Conservation (phyloP, 2,329 filamentous ascomycete species). For the Eutypa lata region DNA sequence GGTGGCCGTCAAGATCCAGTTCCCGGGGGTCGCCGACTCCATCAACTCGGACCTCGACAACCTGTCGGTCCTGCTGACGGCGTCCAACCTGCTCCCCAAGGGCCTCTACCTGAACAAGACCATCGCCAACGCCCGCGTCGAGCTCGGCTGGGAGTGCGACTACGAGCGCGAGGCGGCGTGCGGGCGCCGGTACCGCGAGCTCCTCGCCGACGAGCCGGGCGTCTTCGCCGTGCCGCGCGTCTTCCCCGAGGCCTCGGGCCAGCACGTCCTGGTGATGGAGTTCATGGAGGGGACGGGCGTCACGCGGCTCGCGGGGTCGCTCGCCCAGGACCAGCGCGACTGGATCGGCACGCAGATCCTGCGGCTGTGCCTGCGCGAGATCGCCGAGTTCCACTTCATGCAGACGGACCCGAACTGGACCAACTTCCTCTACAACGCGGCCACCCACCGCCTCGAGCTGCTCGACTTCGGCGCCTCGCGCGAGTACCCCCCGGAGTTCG, state of each 20-base stretch:
- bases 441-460: conserved; percentile 72
- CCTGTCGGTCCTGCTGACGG: conserved; percentile 82
- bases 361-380: conserved; percentile 86
- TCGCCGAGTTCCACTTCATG: conserved; percentile 95
- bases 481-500: conserved; percentile 78
- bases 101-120: conserved; percentile 95
- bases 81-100: conserved; percentile 83
- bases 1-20: conserved; percentile 96
- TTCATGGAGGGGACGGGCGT: conserved; percentile 84
- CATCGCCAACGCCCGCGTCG: conserved; percentile 87
- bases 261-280: conserved; percentile 88
- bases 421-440: conserved; percentile 88
- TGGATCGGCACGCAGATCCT: conserved; percentile 96
- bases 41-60: conserved; percentile 98
- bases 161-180: conserved; percentile 86
- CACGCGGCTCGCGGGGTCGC: conserved; percentile 65
- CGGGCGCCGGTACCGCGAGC: conserved; percentile 68
- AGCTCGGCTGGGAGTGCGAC: conserved; percentile 96
- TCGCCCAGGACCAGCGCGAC: conserved; percentile 82
- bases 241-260: conserved; percentile 74
- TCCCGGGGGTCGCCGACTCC: conserved; percentile 90
- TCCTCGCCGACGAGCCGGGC: conserved; percentile 71
- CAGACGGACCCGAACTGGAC: conserved; percentile 99
- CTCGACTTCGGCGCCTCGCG: conserved; percentile 93
- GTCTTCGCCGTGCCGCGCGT: conserved; percentile 79